Evolutionary conservation across 306 rosid genomes (phyloP), one percentile per base, ranked within the genome.

Genomic region (Neltuma alba): DNA sequence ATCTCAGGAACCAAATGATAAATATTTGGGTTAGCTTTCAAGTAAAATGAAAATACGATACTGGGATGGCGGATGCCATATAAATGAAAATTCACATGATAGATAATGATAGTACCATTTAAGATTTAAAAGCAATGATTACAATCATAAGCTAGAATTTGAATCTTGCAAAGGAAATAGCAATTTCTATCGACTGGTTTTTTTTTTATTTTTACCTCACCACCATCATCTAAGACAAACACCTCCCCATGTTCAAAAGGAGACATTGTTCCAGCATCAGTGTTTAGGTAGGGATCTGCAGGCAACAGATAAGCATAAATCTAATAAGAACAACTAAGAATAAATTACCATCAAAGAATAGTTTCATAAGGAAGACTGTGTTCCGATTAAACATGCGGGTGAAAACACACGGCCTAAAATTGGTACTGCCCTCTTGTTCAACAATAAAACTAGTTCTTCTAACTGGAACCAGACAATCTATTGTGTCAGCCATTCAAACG

Each of bases 181-280:
- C 41, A 66, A 78, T 78, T 57, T 75, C 14, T 44, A 75, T 23
- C 40, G 3, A 37, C 18, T 8, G 66, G 45, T 27, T 36, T 66
- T 63, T 14, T 60, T 21, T 79, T 83, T 91, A 92, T 60, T 21
- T 79, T 83, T 91, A 92, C 97, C 97, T 92, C 97, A 0, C 97
- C 97, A 0, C 96, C 97, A 75, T 92, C 97, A 44, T 92, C 97
- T 73, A 92, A 81, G 82, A 92, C 97, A 76, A 88, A 92, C 61
- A 92, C 97, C 81, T 92, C 97, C 66, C 97, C 93, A 55, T 92
- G 97, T 83, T 91, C 93, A 76, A 92, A 92, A 63, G 97, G 96
- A 77, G 97, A 91, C 97, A 92, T 92, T 52, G 96, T 91, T 54
- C 97, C 96, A 0, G 97, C 97, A 88, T 92, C 96, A 1, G 96